These are phyloP conservation scores for Dryas drummondii DNA, from an alignment of 306 rosid species.

Conservation along the genomic window DNA sequence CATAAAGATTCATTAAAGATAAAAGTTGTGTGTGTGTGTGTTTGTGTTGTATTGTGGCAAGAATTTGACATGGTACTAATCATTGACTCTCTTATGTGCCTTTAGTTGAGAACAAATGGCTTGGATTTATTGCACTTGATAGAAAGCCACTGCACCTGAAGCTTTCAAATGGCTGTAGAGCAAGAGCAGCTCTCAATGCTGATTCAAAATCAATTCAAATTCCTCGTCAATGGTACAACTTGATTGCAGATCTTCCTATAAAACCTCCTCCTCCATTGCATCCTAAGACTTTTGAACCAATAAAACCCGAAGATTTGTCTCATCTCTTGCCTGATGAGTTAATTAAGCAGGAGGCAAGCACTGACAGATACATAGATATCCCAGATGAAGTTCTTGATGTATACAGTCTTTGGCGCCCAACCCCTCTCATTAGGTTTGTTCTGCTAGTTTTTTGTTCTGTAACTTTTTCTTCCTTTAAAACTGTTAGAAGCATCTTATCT, in stretches of 20 bases:
- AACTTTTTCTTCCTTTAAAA: constrained; percentile 7
- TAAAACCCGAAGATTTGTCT: constrained; percentile 81
- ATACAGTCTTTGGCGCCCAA: constrained; percentile 90
- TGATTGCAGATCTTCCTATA: constrained; percentile 79
- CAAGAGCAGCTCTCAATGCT: constrained; percentile 55
- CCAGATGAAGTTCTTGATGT: constrained; percentile 82
- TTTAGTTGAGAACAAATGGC: constrained; percentile 59
- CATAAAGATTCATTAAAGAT: not conserved
- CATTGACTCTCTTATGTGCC: constrained; percentile 2
- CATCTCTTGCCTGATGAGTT: constrained; percentile 73
- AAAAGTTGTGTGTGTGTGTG: not conserved
- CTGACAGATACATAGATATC: constrained; percentile 68
- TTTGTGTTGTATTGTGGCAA: no score
- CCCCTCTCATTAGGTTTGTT: constrained; percentile 87
- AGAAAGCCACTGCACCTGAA: constrained; percentile 45
- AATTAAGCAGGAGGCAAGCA: constrained; percentile 71
- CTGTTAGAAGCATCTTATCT: constrained; percentile 23
- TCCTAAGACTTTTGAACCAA: constrained; percentile 68
- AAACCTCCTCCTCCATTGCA: constrained; percentile 91
- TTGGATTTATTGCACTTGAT: constrained; percentile 34
- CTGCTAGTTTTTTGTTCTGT: not conserved
- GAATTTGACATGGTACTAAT: no score
- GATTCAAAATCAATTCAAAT: constrained; percentile 44
- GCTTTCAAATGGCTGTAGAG: constrained; percentile 47
- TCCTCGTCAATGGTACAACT: constrained; percentile 83